Base-by-base conservation (phyloP, 2,329 filamentous ascomycete genomes). In the Karstenula rhodostoma region DNA sequence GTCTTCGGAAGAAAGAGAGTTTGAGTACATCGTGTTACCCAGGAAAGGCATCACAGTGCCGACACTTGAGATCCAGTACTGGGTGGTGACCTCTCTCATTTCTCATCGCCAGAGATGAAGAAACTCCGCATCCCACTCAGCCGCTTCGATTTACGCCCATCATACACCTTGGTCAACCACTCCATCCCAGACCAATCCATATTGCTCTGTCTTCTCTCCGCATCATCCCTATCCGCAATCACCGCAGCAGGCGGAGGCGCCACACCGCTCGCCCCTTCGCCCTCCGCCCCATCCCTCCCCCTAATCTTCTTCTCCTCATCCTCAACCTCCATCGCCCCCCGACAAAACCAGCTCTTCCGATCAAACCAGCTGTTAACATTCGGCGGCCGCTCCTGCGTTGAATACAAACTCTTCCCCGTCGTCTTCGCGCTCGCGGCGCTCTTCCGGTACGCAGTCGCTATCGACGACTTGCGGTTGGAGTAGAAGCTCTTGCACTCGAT, bases 141-240 rank as follows among this genome's bases (percentile, higher is more conserved):
- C 15, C 29, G 23, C 35, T 17, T 49, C 25, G 43, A 52, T 25
- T 56, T 59, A 19, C 53, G 54, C 23, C 42, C 56, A 23, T 43
- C 17, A 32, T 59, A 62, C 47, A 63, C 53, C 29, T 42, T 56
- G 32, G 27, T 52, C 23, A 64, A 25, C 50, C 60, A 61, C 43
- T 62, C 62, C 53, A 64, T 57, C 2, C 58, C 62, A 13, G 37
- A 52, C 62, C 57, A 60, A 46, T 61, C 61, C 58, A 64, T 64
- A 9, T 19, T 35, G n/a, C 13, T 23, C 22, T 25, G 33, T 1
- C 23, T 27, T 23, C 15, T 27, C 17, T 42, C 17, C 27, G 27
- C 19, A 9, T 51, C 35, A 4, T 5, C 37, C n/a, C 12, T 22
- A 8, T 50, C 46, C 33, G n/a, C 19, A 1, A 33, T 37, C 12